phyloP scores from a whole-genome alignment of 495 filamentous ascomycete genomes.

The Daldinia bambusicola region DNA sequence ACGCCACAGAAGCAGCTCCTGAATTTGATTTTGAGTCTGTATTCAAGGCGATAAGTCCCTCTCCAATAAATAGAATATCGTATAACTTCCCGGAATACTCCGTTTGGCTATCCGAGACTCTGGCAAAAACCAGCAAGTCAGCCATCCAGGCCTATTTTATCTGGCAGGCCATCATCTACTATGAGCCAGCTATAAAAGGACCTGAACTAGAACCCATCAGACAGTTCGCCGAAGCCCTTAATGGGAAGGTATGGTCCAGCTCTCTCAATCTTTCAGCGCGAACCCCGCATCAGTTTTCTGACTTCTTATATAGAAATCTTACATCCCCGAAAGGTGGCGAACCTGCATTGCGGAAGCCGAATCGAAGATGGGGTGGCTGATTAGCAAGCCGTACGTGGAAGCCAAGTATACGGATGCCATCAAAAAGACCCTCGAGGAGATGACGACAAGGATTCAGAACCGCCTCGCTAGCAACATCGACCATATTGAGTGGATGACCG shows the following conservation, averaged over 20 bases:
- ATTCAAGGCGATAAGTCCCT: constrained; percentile 6
- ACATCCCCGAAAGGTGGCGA: constrained; percentile 69
- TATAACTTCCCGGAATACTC: constrained; percentile 19
- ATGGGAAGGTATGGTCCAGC: constrained; percentile 42
- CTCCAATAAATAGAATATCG: constrained; percentile 19
- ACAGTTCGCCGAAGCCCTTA: constrained; percentile 57
- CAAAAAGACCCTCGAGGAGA: constrained; percentile 21
- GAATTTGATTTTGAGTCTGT: constrained; percentile 26
- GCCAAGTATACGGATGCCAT: constrained; percentile 28
- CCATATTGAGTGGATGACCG: constrained; percentile 35
- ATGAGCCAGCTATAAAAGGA: constrained; percentile 60
- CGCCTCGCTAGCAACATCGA: constrained; percentile 29
- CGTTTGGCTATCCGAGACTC: constrained; percentile 11
- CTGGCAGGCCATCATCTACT: constrained; percentile 18
- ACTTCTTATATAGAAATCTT: constrained; percentile 52
- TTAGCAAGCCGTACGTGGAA: constrained; percentile 32
- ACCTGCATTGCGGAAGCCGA: constrained; percentile 61
- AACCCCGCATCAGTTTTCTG: constrained; percentile 1
- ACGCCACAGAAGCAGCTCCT: constrained; percentile 16
- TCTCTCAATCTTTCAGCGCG: background rate
- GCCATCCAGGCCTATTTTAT: constrained; percentile 23
- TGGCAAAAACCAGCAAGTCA: constrained; percentile 13
- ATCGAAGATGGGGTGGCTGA: constrained; percentile 24
- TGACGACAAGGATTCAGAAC: constrained; percentile 27
- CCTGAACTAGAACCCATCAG: constrained; percentile 65